phyloP scores from a whole-genome alignment of 148 eudicot species.

The Vaccinium macrocarpon region DNA sequence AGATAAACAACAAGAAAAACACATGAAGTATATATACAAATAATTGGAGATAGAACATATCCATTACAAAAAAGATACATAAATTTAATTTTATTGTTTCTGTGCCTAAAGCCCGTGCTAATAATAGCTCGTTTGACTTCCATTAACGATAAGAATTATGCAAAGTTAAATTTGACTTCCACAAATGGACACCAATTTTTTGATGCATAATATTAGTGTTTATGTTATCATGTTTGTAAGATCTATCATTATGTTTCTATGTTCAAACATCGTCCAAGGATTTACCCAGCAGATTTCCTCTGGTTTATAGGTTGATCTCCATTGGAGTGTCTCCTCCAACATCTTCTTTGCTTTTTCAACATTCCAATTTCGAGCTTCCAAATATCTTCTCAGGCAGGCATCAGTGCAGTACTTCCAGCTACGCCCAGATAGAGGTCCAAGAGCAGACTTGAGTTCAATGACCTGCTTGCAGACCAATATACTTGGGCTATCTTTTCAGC shows the following conservation, averaged over 20 bases:
- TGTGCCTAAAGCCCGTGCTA: too few species aligned
- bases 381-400: slow-evolving; percentile 74
- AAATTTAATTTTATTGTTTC: too few species aligned
- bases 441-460: slow-evolving; percentile 55
- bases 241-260: too few species aligned
- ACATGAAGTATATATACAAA: too few species aligned
- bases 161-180: too few species aligned
- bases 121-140: too few species aligned
- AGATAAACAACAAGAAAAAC: too few species aligned
- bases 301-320: slow-evolving; percentile 84
- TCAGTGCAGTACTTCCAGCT: slow-evolving; percentile 59
- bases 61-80: too few species aligned
- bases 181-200: neutral
- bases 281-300: slow-evolving; percentile 97
- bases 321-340: slow-evolving; percentile 78
- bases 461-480: slow-evolving; percentile 36
- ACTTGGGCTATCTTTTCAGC: neutral
- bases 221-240: too few species aligned
- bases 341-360: slow-evolving; percentile 77
- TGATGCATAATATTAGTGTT: neutral
- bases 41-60: too few species aligned
- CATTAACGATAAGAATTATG: too few species aligned
- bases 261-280: neutral
- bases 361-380: slow-evolving; percentile 91
- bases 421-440: slow-evolving; percentile 67